phyloP scores from a whole-genome alignment of 495 filamentous ascomycete species.

The Xylaria flabelliformis region DNA sequence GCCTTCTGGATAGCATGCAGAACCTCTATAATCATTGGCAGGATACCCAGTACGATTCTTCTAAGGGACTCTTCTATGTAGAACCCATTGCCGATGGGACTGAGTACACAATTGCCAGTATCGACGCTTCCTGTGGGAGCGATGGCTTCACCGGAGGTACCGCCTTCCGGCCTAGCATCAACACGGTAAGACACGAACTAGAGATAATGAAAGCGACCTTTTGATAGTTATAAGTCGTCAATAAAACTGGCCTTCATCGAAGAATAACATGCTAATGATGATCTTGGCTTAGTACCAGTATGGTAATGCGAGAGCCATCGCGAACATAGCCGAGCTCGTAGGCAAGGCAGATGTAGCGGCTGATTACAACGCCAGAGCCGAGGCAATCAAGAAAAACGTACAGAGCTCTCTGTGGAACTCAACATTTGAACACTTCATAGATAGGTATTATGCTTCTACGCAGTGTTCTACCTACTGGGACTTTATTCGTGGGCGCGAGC shows the following conservation, averaged over 20 bases:
- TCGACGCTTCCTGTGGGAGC: conserved; percentile 34
- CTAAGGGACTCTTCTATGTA: conserved; percentile 39
- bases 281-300: conserved; percentile 38
- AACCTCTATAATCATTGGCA: not conserved
- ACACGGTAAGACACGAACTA: conserved; percentile 22
- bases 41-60: conserved; percentile 17
- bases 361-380: conserved; percentile 34
- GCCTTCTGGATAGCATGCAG: conserved; percentile 37
- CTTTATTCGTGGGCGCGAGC: conserved; percentile 41
- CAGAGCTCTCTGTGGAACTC: conserved; percentile 41
- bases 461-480: conserved; percentile 38
- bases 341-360: conserved; percentile 32
- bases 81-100: conserved; percentile 42
- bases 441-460: conserved; percentile 41
- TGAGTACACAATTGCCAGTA: conserved; percentile 44
- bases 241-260: not conserved
- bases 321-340: conserved; percentile 35
- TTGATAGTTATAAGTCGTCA: not conserved
- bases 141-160: conserved; percentile 42
- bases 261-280: not conserved
- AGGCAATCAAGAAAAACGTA: conserved; percentile 31
- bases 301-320: conserved; percentile 42
- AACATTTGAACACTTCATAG: conserved; percentile 44
- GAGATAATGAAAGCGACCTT: not conserved
- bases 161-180: conserved; percentile 43